Conservation (phyloP, 176 grass and related monocot species). For the Tillandsia leiboldiana region DNA sequence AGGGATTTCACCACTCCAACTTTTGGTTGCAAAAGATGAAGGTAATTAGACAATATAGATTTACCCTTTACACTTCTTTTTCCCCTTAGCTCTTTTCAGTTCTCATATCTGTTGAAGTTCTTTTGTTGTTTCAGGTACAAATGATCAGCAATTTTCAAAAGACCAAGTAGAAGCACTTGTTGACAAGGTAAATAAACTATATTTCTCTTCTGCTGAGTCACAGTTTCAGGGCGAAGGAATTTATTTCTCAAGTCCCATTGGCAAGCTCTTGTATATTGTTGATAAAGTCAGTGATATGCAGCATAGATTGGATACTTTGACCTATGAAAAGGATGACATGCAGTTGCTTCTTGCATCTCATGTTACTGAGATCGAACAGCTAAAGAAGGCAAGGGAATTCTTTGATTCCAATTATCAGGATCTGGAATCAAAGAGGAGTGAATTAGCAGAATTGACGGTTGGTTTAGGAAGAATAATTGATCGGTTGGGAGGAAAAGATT, state of each 20-base stretch:
- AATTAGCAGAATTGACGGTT: constrained; percentile 50
- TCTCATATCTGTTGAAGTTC: constrained; percentile 22
- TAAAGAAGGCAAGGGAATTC: constrained; percentile 49
- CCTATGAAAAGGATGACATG: constrained; percentile 71
- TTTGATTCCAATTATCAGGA: constrained; percentile 34
- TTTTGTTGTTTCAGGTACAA: constrained; percentile 35
- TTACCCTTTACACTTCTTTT: not conserved
- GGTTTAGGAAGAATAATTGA: constrained; percentile 77
- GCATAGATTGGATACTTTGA: constrained; percentile 37
- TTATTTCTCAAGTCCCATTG: constrained; percentile 36
- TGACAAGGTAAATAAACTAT: constrained; percentile 67
- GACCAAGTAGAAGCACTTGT: constrained; percentile 54
- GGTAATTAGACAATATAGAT: constrained; percentile 26
- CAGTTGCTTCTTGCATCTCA: constrained; percentile 60
- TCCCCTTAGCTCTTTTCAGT: constrained; percentile 13
- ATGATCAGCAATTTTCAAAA: constrained; percentile 34
- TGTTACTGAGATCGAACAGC: constrained; percentile 51
- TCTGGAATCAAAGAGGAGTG: constrained; percentile 43
- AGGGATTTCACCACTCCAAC: constrained; percentile 40
- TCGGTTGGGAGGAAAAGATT: constrained; percentile 59
- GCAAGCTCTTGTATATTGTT: constrained; percentile 58
- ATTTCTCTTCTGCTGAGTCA: constrained; percentile 26
- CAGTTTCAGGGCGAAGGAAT: constrained; percentile 19
- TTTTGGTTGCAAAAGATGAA: constrained; percentile 32
- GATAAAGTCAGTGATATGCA: constrained; percentile 59